Evolutionary conservation across 1,284 basidiomycete species (phyloP), one percentile per base, ranked within the genome.

Genomic region (Porogramme epimiltina): DNA sequence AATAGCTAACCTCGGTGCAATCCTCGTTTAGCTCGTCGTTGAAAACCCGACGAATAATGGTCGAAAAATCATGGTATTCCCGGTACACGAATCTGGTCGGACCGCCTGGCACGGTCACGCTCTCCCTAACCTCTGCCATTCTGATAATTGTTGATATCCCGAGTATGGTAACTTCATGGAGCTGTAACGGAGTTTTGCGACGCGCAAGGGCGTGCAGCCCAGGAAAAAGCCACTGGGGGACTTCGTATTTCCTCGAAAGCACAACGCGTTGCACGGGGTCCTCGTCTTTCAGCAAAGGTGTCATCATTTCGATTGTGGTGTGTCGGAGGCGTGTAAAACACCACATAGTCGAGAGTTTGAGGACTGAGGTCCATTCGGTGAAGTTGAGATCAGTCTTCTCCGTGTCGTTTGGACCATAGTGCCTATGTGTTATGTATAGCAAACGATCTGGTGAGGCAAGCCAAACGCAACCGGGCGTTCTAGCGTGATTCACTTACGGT

Each of bases 331-430:
- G 4, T 16, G 20, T 4, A 38, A 51, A 59, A 3, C 44, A 10
- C 54, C 57, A 59, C 51, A 49, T 54, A 10, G 53, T 52, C 2
- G 52, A 34, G 33, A 56, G 52, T 31, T 56, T 56, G 16, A 59
- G 33, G 25, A 54, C 52, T 3, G 42, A n/a, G n/a, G 48, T 43
- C 54, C 54, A 56, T 24, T 56, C 41, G 20, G 54, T 42, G n/a
- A 33, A 33, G 2, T 48, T 36, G 4, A 45, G 49, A 6, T 38
- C 19, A 16, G 2, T n/a, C 10, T 9, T 8, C 24, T 46, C 42
- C 20, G 45, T 33, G 3, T 8, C 19, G 8, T 28, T 42, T 9
- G 41, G 28, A 19, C 18, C 40, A 23, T 50, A 42, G 16, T 39
- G 31, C 3, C 47, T 54, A 22, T 9, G 22, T 16, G n/a, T 3